phyloP scores from a whole-genome alignment of 306 rosid species.

The Vachellia pachyceras region DNA sequence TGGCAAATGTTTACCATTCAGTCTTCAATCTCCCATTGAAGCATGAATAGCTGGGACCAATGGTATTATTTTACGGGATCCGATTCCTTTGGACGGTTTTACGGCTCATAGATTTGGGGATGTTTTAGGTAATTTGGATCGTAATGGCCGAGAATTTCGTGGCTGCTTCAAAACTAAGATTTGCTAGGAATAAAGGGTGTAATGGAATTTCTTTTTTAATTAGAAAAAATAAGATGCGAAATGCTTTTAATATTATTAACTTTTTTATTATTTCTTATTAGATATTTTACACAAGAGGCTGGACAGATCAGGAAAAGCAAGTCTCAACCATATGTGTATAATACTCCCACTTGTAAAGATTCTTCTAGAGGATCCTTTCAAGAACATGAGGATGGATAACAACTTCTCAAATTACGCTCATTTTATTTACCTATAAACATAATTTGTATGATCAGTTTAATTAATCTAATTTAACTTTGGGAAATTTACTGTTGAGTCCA shows the following conservation, averaged over 20 bases:
- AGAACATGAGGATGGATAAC: constrained; percentile 14
- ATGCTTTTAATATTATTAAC: not conserved
- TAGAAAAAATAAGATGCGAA: not conserved
- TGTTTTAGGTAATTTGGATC: constrained; percentile 5
- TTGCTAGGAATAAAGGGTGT: not conserved
- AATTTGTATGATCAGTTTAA: too few relatives aligned
- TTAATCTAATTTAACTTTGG: too few relatives aligned
- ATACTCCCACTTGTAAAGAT: not conserved
- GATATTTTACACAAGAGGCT: not conserved
- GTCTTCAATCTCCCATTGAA: constrained; percentile 26
- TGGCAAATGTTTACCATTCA: not conserved
- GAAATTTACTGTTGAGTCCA: too few relatives aligned
- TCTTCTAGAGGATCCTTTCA: constrained; percentile 5
- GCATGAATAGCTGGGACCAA: not conserved
- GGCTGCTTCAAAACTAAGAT: constrained; percentile 17
- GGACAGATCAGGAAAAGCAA: constrained; percentile 15
- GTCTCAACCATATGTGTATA: constrained; percentile 23
- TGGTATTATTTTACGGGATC: constrained; percentile 12
- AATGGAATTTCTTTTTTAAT: not conserved
- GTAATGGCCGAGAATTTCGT: not conserved
- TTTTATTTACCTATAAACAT: too few relatives aligned
- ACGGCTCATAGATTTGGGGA: constrained; percentile 10
- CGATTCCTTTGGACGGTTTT: constrained; percentile 17
- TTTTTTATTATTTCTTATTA: not conserved
- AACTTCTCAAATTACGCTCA: too few relatives aligned